Conservation (phyloP, 768 basidiomycete genomes). For the Calocera cornea region DNA sequence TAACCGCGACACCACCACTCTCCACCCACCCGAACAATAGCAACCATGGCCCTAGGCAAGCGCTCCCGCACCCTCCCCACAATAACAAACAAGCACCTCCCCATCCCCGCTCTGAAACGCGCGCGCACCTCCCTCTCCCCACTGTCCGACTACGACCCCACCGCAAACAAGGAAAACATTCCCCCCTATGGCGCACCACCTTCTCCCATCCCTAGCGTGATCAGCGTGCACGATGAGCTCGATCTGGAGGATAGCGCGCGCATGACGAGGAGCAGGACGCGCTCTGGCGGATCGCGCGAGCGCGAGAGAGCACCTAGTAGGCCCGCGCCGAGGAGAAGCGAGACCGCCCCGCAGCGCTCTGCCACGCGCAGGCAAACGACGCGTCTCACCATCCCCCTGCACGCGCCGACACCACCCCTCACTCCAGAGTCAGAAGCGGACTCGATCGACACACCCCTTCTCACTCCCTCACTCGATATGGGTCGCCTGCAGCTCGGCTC, state of each 20-base stretch:
- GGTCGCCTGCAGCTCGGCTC: background rate
- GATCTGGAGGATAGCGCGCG: background rate
- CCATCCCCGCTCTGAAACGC: conserved; percentile 36
- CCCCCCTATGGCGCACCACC: conserved; percentile 35
- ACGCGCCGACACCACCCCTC: background rate
- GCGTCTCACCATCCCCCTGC: background rate
- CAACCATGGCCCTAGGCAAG: background rate
- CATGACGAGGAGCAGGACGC: background rate
- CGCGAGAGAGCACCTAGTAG: too few relatives aligned
- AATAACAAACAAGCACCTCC: background rate
- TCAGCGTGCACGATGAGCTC: conserved; percentile 2
- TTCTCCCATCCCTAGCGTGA: background rate
- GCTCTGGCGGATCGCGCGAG: background rate
- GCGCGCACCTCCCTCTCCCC: conserved; percentile 34
- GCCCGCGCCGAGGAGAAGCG: too few relatives aligned
- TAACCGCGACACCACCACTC: too few relatives aligned
- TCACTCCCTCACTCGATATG: background rate
- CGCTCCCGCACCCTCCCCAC: background rate
- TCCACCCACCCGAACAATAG: background rate
- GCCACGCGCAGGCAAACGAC: background rate
- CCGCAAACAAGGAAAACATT: conserved; percentile 61
- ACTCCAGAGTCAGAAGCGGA: background rate
- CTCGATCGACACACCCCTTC: background rate
- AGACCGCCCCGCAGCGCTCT: background rate
- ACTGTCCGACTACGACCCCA: conserved; percentile 34